phyloP scores from a whole-genome alignment of 2,329 filamentous ascomycete genomes.

The Pyricularia sp. region DNA sequence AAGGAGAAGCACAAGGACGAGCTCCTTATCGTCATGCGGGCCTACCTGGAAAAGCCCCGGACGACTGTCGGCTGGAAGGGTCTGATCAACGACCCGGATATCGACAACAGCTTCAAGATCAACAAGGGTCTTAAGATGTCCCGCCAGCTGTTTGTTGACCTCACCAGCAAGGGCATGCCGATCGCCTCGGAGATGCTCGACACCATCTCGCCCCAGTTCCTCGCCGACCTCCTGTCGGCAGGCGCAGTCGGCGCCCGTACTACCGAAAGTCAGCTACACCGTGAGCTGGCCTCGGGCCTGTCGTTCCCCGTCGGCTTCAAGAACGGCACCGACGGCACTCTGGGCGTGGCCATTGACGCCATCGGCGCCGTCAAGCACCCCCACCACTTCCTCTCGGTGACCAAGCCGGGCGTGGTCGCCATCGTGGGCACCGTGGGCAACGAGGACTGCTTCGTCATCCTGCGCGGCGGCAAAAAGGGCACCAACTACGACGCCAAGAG shows the following conservation, averaged over 20 bases:
- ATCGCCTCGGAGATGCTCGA: conserved; percentile 98
- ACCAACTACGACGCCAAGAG: conserved; percentile 89
- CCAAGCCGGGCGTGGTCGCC: conserved; percentile 90
- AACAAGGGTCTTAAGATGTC: conserved; percentile 94
- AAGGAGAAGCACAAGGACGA: conserved; percentile 74
- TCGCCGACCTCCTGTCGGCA: conserved; percentile 90
- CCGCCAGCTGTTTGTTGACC: conserved; percentile 86
- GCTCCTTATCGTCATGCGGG: conserved; percentile 91
- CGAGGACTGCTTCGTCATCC: conserved; percentile 94
- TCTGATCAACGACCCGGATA: conserved; percentile 97
- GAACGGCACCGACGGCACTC: conserved; percentile 92
- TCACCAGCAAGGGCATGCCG: conserved; percentile 81
- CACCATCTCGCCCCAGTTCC: conserved; percentile 96
- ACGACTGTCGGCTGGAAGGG: conserved; percentile 99
- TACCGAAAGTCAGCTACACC: conserved; percentile 92
- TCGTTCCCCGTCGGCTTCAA: conserved; percentile 99
- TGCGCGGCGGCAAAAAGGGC: conserved; percentile 82
- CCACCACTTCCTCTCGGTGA: conserved; percentile 98
- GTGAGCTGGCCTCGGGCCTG: conserved; percentile 87
- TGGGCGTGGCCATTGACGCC: conserved; percentile 88
- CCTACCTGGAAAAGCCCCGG: conserved; percentile 97
- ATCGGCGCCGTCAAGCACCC: conserved; percentile 64
- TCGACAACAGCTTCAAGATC: conserved; percentile 95
- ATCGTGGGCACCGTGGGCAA: conserved; percentile 92
- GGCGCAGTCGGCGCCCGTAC: conserved; percentile 94